phyloP scores from a whole-genome alignment of 805 yeast species.

The Saccharomyces cerevisiae region DNA sequence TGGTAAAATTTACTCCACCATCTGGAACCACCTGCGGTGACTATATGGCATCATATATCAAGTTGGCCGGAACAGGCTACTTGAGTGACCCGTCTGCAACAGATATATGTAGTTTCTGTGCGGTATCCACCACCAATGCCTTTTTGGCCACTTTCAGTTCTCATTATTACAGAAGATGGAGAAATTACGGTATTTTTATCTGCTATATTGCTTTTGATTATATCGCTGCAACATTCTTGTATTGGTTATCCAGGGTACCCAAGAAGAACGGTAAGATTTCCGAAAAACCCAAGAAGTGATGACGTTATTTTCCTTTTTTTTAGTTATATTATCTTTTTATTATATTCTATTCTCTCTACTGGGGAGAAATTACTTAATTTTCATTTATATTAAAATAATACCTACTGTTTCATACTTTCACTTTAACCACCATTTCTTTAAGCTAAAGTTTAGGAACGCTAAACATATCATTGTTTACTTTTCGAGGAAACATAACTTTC shows the following conservation, averaged over 20 bases:
- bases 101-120: slow-evolving; percentile 49
- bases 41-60: slow-evolving; percentile 37
- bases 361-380: neutral
- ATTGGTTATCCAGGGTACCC: slow-evolving; percentile 72
- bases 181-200: slow-evolving; percentile 51
- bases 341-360: neutral
- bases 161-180: slow-evolving; percentile 38
- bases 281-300: neutral
- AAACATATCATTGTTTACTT: neutral
- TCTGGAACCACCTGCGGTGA: slow-evolving; percentile 49
- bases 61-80: slow-evolving; percentile 38
- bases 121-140: slow-evolving; percentile 45
- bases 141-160: slow-evolving; percentile 44
- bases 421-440: neutral
- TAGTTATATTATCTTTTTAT: neutral
- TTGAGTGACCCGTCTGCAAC: slow-evolving; percentile 42
- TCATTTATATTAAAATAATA: neutral
- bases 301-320: neutral
- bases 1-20: slow-evolving; percentile 43
- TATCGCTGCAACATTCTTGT: slow-evolving; percentile 35
- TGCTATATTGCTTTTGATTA: slow-evolving; percentile 42
- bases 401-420: neutral
- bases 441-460: neutral
- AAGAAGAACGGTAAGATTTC: slow-evolving; percentile 31
- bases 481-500: neutral